Evolutionary conservation across 2,329 filamentous ascomycete genomes (phyloP), one percentile per base, ranked within the genome.

Genomic region (Sarocladiaceae sp.): DNA sequence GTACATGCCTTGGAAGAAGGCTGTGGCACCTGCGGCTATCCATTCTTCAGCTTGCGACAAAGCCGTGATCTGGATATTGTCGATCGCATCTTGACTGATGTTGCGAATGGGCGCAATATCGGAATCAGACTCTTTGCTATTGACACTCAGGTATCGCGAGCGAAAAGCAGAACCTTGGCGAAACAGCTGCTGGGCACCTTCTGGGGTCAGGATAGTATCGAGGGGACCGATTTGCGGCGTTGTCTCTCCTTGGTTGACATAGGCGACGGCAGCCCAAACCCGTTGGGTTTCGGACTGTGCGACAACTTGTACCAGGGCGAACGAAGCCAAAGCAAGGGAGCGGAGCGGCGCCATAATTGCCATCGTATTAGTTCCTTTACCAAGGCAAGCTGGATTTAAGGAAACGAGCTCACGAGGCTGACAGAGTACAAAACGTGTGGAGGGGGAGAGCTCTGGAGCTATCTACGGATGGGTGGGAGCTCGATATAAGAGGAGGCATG

Each of bases 1-100:
- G 57, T 95, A 95, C 3, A 95, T 70, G 4, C 84, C 88, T 59
- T 95, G 89, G 53, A 93, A 66, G 62, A 95, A 94, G 1, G 83
- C 88, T 43, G 78, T 68, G 26, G 86, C 87, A 3, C 86, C 81
- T 48, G 75, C 81, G 43, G 80, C 76, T 24, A 90, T 56, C 55
- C 65, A 72, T 20, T 62, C 58, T 42, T 73, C 66, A 4, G 61
- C 56, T 27, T 57, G 66, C 16, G 68, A 65, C 24, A 64, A 50
- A 26, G 75, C 52, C 24, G 58, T 55, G 15, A 80, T 52, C 51
- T 77, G 68, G 2, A 47, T 52, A 47, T 73, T 75, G 53, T 77
- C 66, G 39, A 80, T 67, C n/a, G 62, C 61, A 47, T 71, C 57
- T 7, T 51, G 41, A 15, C 62, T 53, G 24, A 80, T 58, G 29